Evolutionary conservation across 1,139 yeast genomes (phyloP).

Genomic region (Pichia sp.): DNA sequence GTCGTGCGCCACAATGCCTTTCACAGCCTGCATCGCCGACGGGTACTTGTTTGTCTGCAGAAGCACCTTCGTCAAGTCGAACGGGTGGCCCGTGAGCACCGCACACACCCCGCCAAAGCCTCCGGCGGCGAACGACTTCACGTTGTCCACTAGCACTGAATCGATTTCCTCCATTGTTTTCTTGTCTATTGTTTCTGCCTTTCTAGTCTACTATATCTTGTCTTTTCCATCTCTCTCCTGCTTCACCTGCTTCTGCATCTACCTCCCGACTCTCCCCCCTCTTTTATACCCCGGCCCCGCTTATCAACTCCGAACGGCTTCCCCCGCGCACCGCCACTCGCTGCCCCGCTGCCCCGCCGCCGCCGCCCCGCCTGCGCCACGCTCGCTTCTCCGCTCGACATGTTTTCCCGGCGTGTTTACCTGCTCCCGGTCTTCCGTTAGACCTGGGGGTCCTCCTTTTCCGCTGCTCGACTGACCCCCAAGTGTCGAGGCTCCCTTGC

Average conservation of each 20-base stretch:
- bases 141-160: constrained; percentile 30
- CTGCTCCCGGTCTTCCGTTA: not conserved
- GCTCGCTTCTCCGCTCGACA: not conserved
- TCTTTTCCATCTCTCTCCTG: too few species aligned
- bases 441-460: not conserved
- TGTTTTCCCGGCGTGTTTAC: not conserved
- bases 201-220: too few species aligned
- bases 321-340: constrained; percentile 6
- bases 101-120: constrained; percentile 85
- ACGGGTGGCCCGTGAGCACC: constrained; percentile 92
- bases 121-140: constrained; percentile 86
- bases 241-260: not conserved
- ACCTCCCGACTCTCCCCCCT: not conserved
- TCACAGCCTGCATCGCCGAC: constrained; percentile 62
- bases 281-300: not conserved
- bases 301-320: constrained; percentile 3
- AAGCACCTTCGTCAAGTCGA: constrained; percentile 88
- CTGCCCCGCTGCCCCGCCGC: not conserved
- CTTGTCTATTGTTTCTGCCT: not conserved
- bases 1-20: constrained; percentile 62
- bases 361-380: not conserved
- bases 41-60: constrained; percentile 71
- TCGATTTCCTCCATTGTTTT: constrained; percentile 31
- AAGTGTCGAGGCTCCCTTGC: not conserved
- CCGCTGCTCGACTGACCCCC: not conserved